A percentile compares a stretch with the other conserved stretches of the same genome.
These are phyloP conservation scores for Halocafeteria seosinensis DNA, from an alignment of 108 stramenopile genomes.

Conservation along the genomic window DNA sequence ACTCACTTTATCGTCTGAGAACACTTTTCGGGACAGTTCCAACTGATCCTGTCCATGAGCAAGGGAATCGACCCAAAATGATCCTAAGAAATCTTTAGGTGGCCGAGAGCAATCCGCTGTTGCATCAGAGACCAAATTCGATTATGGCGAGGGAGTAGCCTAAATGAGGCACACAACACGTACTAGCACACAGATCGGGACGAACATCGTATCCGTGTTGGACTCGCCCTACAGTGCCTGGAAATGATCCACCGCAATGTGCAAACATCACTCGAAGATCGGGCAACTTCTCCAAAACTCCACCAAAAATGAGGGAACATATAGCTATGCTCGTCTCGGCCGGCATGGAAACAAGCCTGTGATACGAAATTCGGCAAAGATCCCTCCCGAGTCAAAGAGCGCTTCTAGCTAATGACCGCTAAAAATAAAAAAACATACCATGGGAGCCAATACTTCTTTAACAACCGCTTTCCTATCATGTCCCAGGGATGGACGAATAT, in stretches of 20 bases:
- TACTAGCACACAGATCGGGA: not conserved
- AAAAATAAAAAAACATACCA: too few species aligned
- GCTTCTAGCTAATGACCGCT: too few species aligned
- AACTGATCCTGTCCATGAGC: constrained; percentile 2
- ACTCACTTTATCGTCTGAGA: not conserved
- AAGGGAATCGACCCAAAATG: not conserved
- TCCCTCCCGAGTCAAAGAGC: too few species aligned
- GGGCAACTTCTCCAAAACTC: constrained; percentile 9
- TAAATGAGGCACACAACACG: too few species aligned
- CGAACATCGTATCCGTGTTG: constrained; percentile 4
- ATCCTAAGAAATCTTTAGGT: not conserved
- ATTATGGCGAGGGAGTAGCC: too few species aligned
- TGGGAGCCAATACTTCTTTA: constrained; percentile 2
- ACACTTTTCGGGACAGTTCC: not conserved
- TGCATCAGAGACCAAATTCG: too few species aligned
- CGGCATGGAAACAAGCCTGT: constrained; percentile 16
- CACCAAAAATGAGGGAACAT: constrained; percentile 9
- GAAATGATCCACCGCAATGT: constrained; percentile 6
- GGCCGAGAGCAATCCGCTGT: not conserved
- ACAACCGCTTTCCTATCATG: not conserved
- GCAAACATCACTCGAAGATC: constrained; percentile 13
- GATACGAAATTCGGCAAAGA: too few species aligned
- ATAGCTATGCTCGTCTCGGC: constrained; percentile 2
- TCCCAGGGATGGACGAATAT: constrained; percentile 14
- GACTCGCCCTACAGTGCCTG: constrained; percentile 2